Base-by-base conservation (phyloP, 1,284 basidiomycete species). In the Marasmius fiardii region DNA sequence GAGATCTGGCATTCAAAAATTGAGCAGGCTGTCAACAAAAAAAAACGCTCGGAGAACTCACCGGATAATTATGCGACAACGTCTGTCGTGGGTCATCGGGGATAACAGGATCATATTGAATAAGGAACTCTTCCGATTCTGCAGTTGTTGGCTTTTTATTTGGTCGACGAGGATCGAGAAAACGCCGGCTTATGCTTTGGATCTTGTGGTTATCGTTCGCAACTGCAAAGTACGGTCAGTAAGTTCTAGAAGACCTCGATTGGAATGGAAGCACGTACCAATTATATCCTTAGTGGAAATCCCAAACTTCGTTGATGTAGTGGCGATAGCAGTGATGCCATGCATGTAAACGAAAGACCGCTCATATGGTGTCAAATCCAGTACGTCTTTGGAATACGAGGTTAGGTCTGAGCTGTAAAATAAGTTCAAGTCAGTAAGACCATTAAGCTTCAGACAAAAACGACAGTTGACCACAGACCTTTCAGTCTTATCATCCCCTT, bases 281-380 rank as follows among this genome's bases (percentile, higher is more conserved):
- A 98, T 82, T 26, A 98, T 73, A 64, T 96, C 92, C 68, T 93
- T 95, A 49, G 81, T 81, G 0, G 92, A 83, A 56, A 98, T 93
- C 1, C 96, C 96, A 61, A 88, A 92, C 68, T 89, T 92, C 1
- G 93, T 95, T 14, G 79, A 81, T 0, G 95, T 96, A 12, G 87
- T 82, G 0, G 84, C 72, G 20, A 97, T 69, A 0, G 90, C 81
- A 10, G 81, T 83, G 24, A 96, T 76, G 1, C 76, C 83, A 57
- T 84, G 76, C 0, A 90, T 83, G 60, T 90, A 81, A 18, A 91
- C 72, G 68, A 85, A 98, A 0, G 88, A 76, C 66, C 90, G 87
- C 56, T 90, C 83, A 58, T 83, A 80, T 0, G 80, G 75, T n/a
- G 76, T 76, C 35, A 90, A 65, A 3, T 79, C 71, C 58, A 80